Evolutionary conservation across 345 rosid genomes (phyloP).

Genomic region (Eucalyptus victrix): DNA sequence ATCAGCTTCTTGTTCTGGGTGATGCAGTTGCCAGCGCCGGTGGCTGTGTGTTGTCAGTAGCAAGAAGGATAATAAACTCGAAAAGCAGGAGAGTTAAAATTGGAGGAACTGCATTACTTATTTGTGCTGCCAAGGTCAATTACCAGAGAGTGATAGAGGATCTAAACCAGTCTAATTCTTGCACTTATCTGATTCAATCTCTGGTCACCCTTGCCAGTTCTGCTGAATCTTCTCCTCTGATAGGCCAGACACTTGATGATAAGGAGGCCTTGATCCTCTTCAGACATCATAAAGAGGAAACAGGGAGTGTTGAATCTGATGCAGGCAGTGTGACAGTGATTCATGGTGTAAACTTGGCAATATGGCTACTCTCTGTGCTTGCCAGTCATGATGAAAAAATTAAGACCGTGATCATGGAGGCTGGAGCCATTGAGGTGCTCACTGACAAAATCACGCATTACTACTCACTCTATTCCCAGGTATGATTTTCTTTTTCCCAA

Average conservation of each 20-base stretch:
- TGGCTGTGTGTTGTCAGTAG: slow-evolving; percentile 61
- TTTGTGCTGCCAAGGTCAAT: slow-evolving; percentile 88
- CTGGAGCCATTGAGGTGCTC: slow-evolving; percentile 86
- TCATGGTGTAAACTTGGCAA: slow-evolving; percentile 67
- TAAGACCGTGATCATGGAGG: slow-evolving; percentile 73
- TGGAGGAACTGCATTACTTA: slow-evolving; percentile 91
- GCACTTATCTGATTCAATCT: slow-evolving; percentile 54
- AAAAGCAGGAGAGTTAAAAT: slow-evolving; percentile 61
- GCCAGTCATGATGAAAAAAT: slow-evolving; percentile 84
- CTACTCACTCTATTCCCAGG: slow-evolving; percentile 62
- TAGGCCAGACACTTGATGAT: slow-evolving; percentile 31
- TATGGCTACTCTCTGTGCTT: slow-evolving; percentile 87
- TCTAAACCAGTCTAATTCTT: slow-evolving; percentile 66
- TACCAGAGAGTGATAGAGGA: slow-evolving; percentile 76
- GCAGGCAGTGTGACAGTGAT: slow-evolving; percentile 39
- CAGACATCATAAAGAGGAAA: slow-evolving; percentile 46
- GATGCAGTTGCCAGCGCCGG: slow-evolving; percentile 48
- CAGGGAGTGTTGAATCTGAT: slow-evolving; percentile 30
- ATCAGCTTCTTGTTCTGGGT: slow-evolving; percentile 75
- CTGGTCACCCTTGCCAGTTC: slow-evolving; percentile 62
- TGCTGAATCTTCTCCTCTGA: slow-evolving; percentile 25
- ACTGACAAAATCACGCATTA: slow-evolving; percentile 62
- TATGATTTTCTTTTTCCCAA: slow-evolving; percentile 4
- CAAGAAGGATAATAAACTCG: slow-evolving; percentile 66
- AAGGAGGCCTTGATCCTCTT: slow-evolving; percentile 50